phyloP scores from a whole-genome alignment of 1,139 yeast genomes.

The Diutina mesorugosa region DNA sequence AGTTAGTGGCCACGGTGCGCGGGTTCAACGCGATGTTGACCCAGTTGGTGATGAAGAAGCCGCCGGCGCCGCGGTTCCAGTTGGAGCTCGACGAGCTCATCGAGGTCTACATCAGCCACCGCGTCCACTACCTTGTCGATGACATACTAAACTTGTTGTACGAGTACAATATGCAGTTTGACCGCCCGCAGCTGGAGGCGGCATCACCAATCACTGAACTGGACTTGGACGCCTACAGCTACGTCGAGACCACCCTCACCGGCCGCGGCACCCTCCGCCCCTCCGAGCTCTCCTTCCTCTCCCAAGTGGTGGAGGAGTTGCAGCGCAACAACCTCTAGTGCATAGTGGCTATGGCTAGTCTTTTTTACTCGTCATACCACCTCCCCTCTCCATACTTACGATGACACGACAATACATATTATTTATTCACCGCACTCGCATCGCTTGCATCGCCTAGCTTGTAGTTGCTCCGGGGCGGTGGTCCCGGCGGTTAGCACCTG shows the following conservation, averaged over 20 bases:
- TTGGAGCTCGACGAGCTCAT: background rate
- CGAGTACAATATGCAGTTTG: background rate
- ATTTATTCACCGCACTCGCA: background rate
- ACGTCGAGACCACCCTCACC: background rate
- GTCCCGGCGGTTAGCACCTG: background rate
- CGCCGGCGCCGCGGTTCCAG: background rate
- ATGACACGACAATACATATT: background rate
- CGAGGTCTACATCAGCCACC: background rate
- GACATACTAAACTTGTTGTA: background rate
- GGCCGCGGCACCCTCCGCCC: background rate
- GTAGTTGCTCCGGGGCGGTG: background rate
- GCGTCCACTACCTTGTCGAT: background rate
- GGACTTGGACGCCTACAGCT: background rate
- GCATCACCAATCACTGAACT: background rate
- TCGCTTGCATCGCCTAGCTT: background rate
- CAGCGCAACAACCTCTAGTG: background rate
- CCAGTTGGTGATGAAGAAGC: background rate
- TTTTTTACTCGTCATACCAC: background rate
- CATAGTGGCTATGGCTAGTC: background rate
- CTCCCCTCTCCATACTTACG: background rate
- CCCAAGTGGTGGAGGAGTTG: background rate
- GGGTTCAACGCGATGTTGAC: background rate
- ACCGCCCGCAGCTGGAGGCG: background rate
- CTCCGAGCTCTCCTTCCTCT: background rate
- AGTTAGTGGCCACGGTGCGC: background rate